Evolutionary conservation across 345 rosid species (phyloP).

Genomic region (Hibiscus tridactylites): DNA sequence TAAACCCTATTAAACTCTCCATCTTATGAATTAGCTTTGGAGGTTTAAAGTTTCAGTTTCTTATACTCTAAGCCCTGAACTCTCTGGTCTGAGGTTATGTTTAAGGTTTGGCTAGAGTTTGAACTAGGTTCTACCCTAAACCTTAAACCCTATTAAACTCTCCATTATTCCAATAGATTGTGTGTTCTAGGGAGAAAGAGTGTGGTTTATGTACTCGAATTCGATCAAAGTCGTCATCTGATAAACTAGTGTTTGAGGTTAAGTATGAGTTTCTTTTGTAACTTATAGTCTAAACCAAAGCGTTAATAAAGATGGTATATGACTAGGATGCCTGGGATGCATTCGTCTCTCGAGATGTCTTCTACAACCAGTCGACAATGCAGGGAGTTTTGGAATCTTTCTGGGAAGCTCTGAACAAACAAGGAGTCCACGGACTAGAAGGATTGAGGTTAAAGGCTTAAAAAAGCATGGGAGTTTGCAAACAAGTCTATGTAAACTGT

Average conservation of each 20-base stretch:
- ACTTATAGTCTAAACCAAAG: background rate
- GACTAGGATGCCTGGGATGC: slow-evolving; percentile 45
- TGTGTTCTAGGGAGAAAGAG: too few relatives aligned
- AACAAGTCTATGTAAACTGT: background rate
- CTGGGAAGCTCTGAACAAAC: background rate
- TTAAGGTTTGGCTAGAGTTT: background rate
- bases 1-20: background rate
- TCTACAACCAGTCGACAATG: slow-evolving; percentile 1
- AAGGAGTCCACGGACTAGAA: background rate
- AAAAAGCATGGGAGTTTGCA: background rate
- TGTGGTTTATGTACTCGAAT: too few relatives aligned
- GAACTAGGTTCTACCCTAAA: background rate
- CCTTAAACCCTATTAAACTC: background rate
- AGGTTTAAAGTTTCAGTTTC: background rate
- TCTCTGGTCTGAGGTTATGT: background rate
- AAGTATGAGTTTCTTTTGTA: background rate
- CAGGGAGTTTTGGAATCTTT: slow-evolving; percentile 1
- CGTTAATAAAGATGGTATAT: background rate
- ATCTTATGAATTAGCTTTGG: background rate
- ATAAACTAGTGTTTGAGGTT: background rate
- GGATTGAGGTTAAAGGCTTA: background rate
- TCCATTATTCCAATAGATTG: too few relatives aligned
- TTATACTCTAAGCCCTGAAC: background rate
- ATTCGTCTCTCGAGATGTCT: slow-evolving; percentile 15
- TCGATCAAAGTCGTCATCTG: background rate